Evolutionary conservation across 257 asterid species (phyloP), one percentile per base, ranked within the genome.

Genomic region (Osmanthus fragrans): DNA sequence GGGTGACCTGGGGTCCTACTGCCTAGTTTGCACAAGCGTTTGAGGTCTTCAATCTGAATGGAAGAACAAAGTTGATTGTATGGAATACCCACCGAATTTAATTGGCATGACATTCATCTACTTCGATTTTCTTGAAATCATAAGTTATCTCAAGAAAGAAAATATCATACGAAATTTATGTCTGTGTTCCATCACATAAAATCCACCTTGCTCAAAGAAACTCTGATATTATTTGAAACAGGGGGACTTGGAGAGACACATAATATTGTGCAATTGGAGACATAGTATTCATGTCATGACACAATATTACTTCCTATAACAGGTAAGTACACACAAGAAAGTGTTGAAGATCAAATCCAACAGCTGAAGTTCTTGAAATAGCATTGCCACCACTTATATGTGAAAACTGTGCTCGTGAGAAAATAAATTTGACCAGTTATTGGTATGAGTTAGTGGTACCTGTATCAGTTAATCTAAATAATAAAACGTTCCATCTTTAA

Each of bases 1-100:
- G 89, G 90, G 79, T 88, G 90, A 67, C 90, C 92, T 0, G 92
- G 89, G 0, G 92, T 86, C 30, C 79, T 76, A 64, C 90, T 86
- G 23, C 88, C 92, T 18, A 84, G 76, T 75, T 88, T 83, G 64
- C 90, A 83, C 32, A 84, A 69, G 8, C 83, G 67, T 75, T 88
- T 81, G 47, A 84, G 86, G 73, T 86, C 89, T 67, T 84, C 89
- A 67, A 84, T 84, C 89, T 86, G 80, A 47, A 63, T 15, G 23
- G 75, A 69, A 5, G 19, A 75, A 77, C 71, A 21, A 47, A 47
- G 58, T 19, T 32, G 39, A 67, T 5, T 51, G 1, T 13, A 32
- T 7, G 13, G 0, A 49, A 39, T 25, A n/a, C 32, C 15, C 7
- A 34, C 9, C 13, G 3, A 49, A 66, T 9, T 27, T n/a, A 66